phyloP scores from a whole-genome alignment of 441 rosid species.

The Jatropha podagrica region DNA sequence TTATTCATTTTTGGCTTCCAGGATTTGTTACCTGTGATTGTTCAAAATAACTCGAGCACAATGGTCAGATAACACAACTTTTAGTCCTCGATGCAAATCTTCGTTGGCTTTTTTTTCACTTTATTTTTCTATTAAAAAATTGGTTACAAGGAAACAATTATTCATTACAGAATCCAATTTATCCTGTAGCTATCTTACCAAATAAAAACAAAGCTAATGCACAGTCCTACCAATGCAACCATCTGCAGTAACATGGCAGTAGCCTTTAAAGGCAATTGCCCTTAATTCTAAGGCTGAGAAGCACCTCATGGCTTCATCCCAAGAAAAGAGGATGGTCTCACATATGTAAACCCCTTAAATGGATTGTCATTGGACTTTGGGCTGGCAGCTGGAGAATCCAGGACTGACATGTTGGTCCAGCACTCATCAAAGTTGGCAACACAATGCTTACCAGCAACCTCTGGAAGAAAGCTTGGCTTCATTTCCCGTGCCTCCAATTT shows the following conservation, averaged over 20 bases:
- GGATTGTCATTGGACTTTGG: constrained; percentile 48
- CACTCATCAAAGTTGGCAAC: constrained; percentile 83
- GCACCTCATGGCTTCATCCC: constrained; percentile 18
- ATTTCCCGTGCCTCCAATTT: constrained; percentile 72
- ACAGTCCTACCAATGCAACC: neutral
- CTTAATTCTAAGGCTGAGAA: neutral
- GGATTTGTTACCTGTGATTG: too few relatives aligned
- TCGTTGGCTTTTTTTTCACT: neutral
- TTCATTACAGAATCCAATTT: neutral
- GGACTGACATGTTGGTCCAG: constrained; percentile 80
- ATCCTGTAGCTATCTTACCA: neutral
- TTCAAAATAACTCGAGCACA: too few relatives aligned
- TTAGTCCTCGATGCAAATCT: neutral
- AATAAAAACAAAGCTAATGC: neutral
- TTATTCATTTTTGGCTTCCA: too few relatives aligned
- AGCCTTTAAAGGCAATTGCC: neutral
- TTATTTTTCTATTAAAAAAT: neutral
- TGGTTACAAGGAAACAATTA: neutral
- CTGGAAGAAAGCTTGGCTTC: constrained; percentile 72
- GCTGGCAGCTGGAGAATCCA: constrained; percentile 85
- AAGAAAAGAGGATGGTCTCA: constrained; percentile 70
- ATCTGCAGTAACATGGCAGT: neutral
- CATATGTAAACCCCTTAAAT: constrained; percentile 48
- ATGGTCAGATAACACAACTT: too few relatives aligned
- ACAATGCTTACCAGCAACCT: constrained; percentile 75